Percentiles rank a stretch among this genome's conserved stretches.
phyloP scores from a whole-genome alignment of 495 filamentous ascomycete genomes.

The Penicillium diatomitis region DNA sequence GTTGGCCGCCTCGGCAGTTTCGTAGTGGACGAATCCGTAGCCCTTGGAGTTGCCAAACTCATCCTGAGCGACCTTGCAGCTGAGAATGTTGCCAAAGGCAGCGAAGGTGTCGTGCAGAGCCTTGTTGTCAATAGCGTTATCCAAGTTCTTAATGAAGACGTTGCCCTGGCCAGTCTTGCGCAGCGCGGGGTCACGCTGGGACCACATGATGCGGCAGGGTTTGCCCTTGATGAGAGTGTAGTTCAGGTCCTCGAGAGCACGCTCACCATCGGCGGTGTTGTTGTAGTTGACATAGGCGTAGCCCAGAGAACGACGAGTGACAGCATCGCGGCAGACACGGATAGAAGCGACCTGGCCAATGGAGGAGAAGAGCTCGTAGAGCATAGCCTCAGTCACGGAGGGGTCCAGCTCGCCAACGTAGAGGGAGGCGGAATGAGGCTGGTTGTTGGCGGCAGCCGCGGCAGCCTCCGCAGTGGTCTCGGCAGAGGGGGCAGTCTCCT shows the following conservation, averaged over 20 bases:
- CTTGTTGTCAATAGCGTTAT: constrained; percentile 99
- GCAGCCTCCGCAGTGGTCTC: constrained; percentile 29
- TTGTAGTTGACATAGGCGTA: constrained; percentile 99
- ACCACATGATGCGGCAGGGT: constrained; percentile 99
- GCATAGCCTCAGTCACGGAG: constrained; percentile 98
- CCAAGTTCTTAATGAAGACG: constrained; percentile 99
- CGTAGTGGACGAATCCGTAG: constrained; percentile 99
- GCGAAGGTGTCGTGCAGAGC: constrained; percentile 99
- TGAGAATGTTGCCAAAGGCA: constrained; percentile 97
- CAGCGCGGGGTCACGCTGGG: constrained; percentile 95
- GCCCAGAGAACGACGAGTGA: constrained; percentile 95
- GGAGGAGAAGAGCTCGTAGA: constrained; percentile 99
- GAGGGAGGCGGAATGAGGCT: constrained; percentile 90
- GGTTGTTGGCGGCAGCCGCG: constrained; percentile 57
- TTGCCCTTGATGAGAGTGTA: constrained; percentile 99
- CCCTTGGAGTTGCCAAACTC: constrained; percentile 94
- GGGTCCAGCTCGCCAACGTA: constrained; percentile 98
- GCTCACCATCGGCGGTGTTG: constrained; percentile 90
- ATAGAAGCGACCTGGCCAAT: constrained; percentile 99
- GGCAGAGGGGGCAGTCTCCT: constrained; percentile 19
- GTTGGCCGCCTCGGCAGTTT: constrained; percentile 94
- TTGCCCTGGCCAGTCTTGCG: constrained; percentile 99
- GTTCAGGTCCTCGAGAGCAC: constrained; percentile 97
- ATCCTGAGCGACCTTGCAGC: constrained; percentile 98
- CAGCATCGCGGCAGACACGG: constrained; percentile 97